Conservation (phyloP, 2,329 filamentous ascomycete species). For the Ophiostoma ulmi region DNA sequence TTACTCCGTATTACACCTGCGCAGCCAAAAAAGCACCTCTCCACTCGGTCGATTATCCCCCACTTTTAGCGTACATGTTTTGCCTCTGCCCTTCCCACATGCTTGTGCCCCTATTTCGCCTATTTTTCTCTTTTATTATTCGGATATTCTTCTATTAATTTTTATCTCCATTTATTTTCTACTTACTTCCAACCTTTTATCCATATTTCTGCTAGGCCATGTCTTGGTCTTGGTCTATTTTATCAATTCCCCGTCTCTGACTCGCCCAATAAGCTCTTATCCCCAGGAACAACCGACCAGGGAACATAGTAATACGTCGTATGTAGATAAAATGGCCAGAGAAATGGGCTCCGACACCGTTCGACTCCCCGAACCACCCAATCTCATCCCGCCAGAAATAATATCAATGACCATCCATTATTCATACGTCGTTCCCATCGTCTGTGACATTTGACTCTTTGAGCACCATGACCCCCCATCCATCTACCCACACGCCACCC, state of each 20-base stretch:
- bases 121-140: slow-evolving; percentile 11
- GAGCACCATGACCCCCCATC: slow-evolving; percentile 15
- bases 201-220: slow-evolving; percentile 3
- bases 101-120: slow-evolving; percentile 10
- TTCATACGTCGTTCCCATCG: neutral
- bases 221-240: slow-evolving; percentile 18
- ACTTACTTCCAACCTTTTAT: slow-evolving; percentile 7
- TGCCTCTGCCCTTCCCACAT: slow-evolving; percentile 25
- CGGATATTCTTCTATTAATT: slow-evolving; percentile 9
- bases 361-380: slow-evolving; percentile 22
- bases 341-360: slow-evolving; percentile 28
- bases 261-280: slow-evolving; percentile 25
- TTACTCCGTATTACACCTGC: neutral
- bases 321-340: slow-evolving; percentile 8
- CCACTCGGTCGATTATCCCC: slow-evolving; percentile 16
- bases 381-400: slow-evolving; percentile 20
- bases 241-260: slow-evolving; percentile 29
- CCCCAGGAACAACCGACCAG: slow-evolving; percentile 15
- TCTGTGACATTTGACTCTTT: slow-evolving; percentile 3
- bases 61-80: slow-evolving; percentile 21
- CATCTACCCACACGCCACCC: slow-evolving; percentile 9
- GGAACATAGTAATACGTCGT: slow-evolving; percentile 3
- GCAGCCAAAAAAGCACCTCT: slow-evolving; percentile 4
- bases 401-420: slow-evolving; percentile 14
- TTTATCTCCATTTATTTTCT: neutral